These are phyloP conservation scores for Lomentospora prolificans DNA, from an alignment of 2,329 filamentous ascomycete genomes.

Conservation along the genomic window DNA sequence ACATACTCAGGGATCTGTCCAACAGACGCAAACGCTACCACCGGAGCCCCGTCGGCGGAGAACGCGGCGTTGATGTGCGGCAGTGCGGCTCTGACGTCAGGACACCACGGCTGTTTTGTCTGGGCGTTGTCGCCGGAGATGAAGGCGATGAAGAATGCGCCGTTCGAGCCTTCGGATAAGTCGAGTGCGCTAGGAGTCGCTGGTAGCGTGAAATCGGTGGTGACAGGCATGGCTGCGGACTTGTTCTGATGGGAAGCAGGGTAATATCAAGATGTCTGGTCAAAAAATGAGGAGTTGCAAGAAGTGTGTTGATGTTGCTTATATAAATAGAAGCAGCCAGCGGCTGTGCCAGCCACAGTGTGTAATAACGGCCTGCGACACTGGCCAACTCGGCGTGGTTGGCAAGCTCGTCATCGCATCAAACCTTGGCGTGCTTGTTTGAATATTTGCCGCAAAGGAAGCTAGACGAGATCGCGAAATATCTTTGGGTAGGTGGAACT, in stretches of 20 bases:
- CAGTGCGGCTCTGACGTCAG: constrained; percentile 26
- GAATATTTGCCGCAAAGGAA: too few relatives aligned
- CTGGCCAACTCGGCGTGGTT: too few relatives aligned
- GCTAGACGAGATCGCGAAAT: too few relatives aligned
- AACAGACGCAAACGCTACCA: constrained; percentile 22
- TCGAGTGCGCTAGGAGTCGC: not conserved
- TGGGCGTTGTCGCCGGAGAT: constrained; percentile 23
- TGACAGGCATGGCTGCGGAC: not conserved
- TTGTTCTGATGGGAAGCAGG: not conserved
- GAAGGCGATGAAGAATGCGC: constrained; percentile 22
- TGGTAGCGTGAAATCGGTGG: not conserved
- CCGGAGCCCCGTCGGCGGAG: constrained; percentile 14
- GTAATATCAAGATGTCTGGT: too few relatives aligned
- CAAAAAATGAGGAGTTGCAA: not conserved
- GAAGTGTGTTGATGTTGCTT: not conserved
- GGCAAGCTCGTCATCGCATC: too few relatives aligned
- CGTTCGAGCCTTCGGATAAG: not conserved
- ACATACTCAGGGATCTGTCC: constrained; percentile 24
- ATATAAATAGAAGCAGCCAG: too few relatives aligned
- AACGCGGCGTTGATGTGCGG: constrained; percentile 23
- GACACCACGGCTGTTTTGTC: constrained; percentile 28
- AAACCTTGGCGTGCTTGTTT: too few relatives aligned
- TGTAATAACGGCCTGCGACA: too few relatives aligned
- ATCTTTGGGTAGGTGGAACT: too few relatives aligned
- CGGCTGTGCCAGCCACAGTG: too few relatives aligned